Conservation (phyloP, 352 stramenopile genomes). For the Globisporangium alternatum region DNA sequence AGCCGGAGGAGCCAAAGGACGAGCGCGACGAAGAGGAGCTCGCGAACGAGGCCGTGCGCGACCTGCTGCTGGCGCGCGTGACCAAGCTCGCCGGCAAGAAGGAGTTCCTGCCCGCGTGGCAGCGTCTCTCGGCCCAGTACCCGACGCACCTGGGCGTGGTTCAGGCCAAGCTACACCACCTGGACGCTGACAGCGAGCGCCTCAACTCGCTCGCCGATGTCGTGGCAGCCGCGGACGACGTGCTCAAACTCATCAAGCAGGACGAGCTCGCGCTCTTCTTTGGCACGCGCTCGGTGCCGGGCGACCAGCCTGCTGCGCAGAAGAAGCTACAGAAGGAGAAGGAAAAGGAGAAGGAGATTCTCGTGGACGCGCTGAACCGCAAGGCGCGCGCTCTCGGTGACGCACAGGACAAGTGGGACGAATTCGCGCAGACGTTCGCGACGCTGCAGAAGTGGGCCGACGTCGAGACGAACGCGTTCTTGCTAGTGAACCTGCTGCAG, state of each 20-base stretch:
- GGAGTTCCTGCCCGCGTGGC: conserved; percentile 51
- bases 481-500: conserved; percentile 60
- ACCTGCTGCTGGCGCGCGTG: conserved; percentile 62
- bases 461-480: conserved; percentile 46
- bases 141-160: conserved; percentile 55
- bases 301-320: conserved; percentile 41
- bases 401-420: conserved; percentile 39
- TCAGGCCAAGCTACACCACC: conserved; percentile 72
- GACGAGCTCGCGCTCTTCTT: conserved; percentile 74
- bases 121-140: conserved; percentile 50
- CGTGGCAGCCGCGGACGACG: conserved; percentile 47
- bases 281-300: conserved; percentile 53
- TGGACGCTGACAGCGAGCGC: conserved; percentile 57
- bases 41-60: conserved; percentile 69
- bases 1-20: conserved; percentile 65
- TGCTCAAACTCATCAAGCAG: conserved; percentile 59
- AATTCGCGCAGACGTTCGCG: conserved; percentile 46
- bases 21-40: conserved; percentile 63
- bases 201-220: conserved; percentile 44
- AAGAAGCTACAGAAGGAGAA: conserved; percentile 81
- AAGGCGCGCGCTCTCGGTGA: conserved; percentile 74
- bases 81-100: conserved; percentile 70
- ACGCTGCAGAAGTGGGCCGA: conserved; percentile 78
- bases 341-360: conserved; percentile 62
- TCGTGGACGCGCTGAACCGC: conserved; percentile 63